Conservation (phyloP, 208 protist species). For the Trypanosoma theileri region DNA sequence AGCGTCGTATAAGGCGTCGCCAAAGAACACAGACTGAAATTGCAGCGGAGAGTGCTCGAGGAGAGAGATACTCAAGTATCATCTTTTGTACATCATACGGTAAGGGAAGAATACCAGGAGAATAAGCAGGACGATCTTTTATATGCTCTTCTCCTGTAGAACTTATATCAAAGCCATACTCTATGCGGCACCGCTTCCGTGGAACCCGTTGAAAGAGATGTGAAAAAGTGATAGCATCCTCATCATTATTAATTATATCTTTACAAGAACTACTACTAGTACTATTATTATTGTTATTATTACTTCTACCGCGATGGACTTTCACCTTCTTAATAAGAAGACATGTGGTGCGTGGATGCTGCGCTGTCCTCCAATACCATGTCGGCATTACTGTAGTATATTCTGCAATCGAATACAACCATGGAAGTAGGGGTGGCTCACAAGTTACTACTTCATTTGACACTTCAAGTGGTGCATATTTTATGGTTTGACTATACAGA, state of each 20-base stretch:
- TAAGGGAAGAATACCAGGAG: constrained; percentile 19
- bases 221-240: constrained; percentile 16
- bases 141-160: not conserved
- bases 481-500: constrained; percentile 13
- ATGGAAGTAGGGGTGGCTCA: constrained; percentile 10
- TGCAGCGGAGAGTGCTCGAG: constrained; percentile 33
- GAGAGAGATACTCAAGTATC: constrained; percentile 36
- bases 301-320: too few relatives aligned
- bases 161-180: not conserved
- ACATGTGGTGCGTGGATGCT: constrained; percentile 14
- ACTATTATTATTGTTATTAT: too few relatives aligned
- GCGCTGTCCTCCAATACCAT: constrained; percentile 22
- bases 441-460: too few relatives aligned
- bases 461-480: too few relatives aligned
- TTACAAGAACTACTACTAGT: not conserved
- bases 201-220: not conserved
- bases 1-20: constrained; percentile 20
- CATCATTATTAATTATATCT: not conserved
- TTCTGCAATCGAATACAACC: constrained; percentile 20
- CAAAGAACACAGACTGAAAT: constrained; percentile 34
- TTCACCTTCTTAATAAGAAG: not conserved
- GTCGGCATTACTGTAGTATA: constrained; percentile 4
- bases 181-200: constrained; percentile 4
- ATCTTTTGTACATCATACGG: constrained; percentile 33
- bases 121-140: not conserved